A percentile compares a stretch with the other conserved stretches of the same genome.
phyloP scores from a whole-genome alignment of 495 filamentous ascomycete genomes.

The Gamarada debralockiae region DNA sequence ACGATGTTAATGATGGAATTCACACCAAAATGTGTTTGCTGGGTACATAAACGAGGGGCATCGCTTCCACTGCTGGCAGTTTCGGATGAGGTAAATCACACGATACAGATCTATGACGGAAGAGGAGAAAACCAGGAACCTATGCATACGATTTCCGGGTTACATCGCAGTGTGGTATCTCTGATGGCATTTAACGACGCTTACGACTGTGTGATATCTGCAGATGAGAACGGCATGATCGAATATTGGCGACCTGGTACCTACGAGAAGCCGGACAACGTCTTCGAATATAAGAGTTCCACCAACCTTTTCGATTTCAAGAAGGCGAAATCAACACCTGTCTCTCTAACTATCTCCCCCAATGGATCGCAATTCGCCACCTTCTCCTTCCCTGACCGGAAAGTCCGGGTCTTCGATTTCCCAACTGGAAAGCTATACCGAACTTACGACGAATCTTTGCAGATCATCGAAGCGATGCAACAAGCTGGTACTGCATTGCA shows the following conservation, averaged over 20 bases:
- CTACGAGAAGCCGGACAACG: slow-evolving; percentile 88
- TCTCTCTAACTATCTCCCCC: slow-evolving; percentile 83
- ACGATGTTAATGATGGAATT: slow-evolving; percentile 74
- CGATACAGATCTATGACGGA: slow-evolving; percentile 83
- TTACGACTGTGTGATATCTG: slow-evolving; percentile 86
- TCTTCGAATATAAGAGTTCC: slow-evolving; percentile 87
- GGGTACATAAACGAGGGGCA: slow-evolving; percentile 85
- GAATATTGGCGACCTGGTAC: slow-evolving; percentile 89
- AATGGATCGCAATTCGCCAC: slow-evolving; percentile 81
- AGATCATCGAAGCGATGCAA: slow-evolving; percentile 87
- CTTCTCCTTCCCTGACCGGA: slow-evolving; percentile 89
- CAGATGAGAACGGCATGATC: slow-evolving; percentile 88
- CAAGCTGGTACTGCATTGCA: slow-evolving; percentile 79
- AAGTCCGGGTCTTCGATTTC: slow-evolving; percentile 91
- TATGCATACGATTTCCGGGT: slow-evolving; percentile 64
- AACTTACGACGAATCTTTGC: slow-evolving; percentile 90
- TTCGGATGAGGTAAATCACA: slow-evolving; percentile 70
- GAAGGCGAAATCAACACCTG: slow-evolving; percentile 82
- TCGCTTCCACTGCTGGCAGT: slow-evolving; percentile 78
- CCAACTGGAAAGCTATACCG: slow-evolving; percentile 80
- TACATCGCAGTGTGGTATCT: slow-evolving; percentile 76
- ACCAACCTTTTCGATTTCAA: slow-evolving; percentile 97
- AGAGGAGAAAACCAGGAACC: slow-evolving; percentile 70
- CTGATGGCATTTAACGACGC: slow-evolving; percentile 85
- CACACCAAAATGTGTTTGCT: slow-evolving; percentile 77